Percentiles rank a stretch among this genome's conserved stretches.
These are phyloP conservation scores for Podospora fimiseda DNA, from an alignment of 495 filamentous ascomycete genomes.

Conservation along the genomic window DNA sequence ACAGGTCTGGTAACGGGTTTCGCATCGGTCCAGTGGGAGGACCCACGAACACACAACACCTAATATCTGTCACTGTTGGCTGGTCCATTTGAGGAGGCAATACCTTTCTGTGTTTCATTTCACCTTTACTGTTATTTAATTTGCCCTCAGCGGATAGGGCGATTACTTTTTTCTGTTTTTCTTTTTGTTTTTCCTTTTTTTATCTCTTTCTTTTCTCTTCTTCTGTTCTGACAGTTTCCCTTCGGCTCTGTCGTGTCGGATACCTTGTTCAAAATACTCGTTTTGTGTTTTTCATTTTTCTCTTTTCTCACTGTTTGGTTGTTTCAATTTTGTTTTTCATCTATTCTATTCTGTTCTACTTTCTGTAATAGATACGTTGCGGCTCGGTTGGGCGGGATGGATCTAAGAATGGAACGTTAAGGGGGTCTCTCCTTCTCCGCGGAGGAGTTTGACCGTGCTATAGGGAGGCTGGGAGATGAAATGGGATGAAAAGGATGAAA, in stretches of 20 bases:
- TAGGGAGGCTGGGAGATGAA: slow-evolving; percentile 15
- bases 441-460: not conserved
- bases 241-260: slow-evolving; percentile 24
- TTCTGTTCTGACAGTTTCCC: slow-evolving; percentile 12
- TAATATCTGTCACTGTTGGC: slow-evolving; percentile 51
- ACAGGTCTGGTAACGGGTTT: slow-evolving; percentile 41
- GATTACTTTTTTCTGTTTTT: slow-evolving; percentile 6
- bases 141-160: slow-evolving; percentile 20
- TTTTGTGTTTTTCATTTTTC: slow-evolving; percentile 14
- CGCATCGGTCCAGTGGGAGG: slow-evolving; percentile 31
- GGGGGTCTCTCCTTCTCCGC: no score
- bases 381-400: slow-evolving; percentile 8
- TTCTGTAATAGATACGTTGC: slow-evolving; percentile 24
- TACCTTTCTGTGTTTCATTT: slow-evolving; percentile 44
- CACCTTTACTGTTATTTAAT: slow-evolving; percentile 35
- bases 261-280: slow-evolving; percentile 39
- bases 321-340: slow-evolving; percentile 6
- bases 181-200: slow-evolving; percentile 15
- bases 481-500: slow-evolving; percentile 7
- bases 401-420: slow-evolving; percentile 16
- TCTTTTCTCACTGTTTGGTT: slow-evolving; percentile 8
- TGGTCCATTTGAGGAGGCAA: slow-evolving; percentile 45
- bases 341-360: slow-evolving; percentile 21
- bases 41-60: slow-evolving; percentile 40
- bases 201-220: slow-evolving; percentile 14